phyloP scores from a whole-genome alignment of 306 rosid genomes.

The Mimosa bimucronata region DNA sequence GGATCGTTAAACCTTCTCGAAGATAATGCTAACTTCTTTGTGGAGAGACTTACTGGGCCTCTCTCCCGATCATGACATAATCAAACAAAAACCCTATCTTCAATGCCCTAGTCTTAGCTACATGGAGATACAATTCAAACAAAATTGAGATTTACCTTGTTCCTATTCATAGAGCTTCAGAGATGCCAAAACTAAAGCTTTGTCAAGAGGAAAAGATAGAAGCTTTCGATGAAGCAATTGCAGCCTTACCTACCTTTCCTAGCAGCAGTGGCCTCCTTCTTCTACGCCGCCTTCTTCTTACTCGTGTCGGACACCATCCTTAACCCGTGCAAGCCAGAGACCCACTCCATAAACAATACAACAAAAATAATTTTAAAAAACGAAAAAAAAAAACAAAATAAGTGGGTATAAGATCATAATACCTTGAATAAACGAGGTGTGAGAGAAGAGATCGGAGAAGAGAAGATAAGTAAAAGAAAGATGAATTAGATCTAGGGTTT shows the following conservation, averaged over 20 bases:
- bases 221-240: constrained; percentile 59
- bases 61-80: too few species aligned
- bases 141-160: too few species aligned
- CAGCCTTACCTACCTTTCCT: constrained; percentile 88
- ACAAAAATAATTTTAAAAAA: not conserved
- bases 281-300: constrained; percentile 97
- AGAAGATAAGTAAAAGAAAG: too few species aligned
- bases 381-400: not conserved
- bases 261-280: constrained; percentile 97
- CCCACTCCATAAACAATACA: not conserved
- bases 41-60: too few species aligned
- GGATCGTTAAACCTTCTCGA: too few species aligned
- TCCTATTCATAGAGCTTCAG: too few species aligned
- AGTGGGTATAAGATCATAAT: not conserved
- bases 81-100: too few species aligned
- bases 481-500: constrained; percentile 26
- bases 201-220: too few species aligned
- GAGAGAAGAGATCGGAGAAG: not conserved
- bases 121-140: too few species aligned
- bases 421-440: constrained; percentile 23
- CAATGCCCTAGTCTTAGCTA: too few species aligned
- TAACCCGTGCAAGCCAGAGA: constrained; percentile 6
- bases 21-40: too few species aligned
- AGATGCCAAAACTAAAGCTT: too few species aligned
- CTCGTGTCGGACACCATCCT: constrained; percentile 98